phyloP scores from a whole-genome alignment of 2,329 filamentous ascomycete genomes.

The Sclerotinia nivalis region DNA sequence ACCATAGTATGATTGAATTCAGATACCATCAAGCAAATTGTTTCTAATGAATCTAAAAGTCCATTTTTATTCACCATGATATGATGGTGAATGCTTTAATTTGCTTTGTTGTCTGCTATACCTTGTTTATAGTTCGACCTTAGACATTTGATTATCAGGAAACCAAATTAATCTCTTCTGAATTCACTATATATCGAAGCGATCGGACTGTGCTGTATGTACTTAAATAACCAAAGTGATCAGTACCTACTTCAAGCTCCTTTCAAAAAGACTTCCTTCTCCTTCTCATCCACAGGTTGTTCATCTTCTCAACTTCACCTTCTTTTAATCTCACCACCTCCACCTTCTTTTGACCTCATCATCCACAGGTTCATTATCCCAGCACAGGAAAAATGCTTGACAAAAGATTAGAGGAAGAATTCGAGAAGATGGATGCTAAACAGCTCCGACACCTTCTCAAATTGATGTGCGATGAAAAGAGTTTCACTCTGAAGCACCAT shows the following conservation, averaged over 20 bases:
- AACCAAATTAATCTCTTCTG: background rate
- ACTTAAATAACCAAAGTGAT: background rate
- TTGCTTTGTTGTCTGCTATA: background rate
- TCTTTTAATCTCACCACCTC: background rate
- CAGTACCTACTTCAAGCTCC: background rate
- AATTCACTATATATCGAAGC: background rate
- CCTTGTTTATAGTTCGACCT: no score
- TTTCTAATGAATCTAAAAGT: no score
- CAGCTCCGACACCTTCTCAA: background rate
- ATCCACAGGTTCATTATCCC: no score
- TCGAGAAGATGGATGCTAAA: constrained; percentile 7
- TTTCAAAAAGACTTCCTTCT: background rate
- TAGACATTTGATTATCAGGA: no score
- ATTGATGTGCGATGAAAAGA: background rate
- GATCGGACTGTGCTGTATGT: background rate
- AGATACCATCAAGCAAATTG: no score
- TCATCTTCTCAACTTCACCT: background rate
- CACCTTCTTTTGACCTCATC: background rate
- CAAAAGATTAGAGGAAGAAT: background rate
- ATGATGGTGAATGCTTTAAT: no score
- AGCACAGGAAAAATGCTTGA: background rate
- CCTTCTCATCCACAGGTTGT: no score
- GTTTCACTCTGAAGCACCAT: background rate
- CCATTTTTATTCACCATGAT: background rate
- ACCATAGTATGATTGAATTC: background rate